These are phyloP conservation scores for Carpinus viminea DNA, from an alignment of 306 rosid species.

Conservation along the genomic window DNA sequence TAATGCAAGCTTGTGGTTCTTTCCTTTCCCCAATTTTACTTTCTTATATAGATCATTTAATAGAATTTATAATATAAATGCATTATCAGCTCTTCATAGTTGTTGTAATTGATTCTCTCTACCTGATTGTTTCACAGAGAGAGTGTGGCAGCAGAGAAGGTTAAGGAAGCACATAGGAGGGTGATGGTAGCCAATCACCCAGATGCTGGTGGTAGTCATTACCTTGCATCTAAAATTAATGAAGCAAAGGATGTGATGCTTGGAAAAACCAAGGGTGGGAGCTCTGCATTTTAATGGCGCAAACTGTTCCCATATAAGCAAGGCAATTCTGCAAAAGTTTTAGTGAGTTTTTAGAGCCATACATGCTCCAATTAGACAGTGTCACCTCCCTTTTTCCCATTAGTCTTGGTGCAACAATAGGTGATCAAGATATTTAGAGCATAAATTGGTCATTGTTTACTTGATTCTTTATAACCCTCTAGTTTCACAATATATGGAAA, in stretches of 20 bases:
- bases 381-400: background rate
- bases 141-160: slow-evolving; percentile 57
- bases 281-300: slow-evolving; percentile 69
- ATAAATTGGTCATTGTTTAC: no score
- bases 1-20: background rate
- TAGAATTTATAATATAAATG: background rate
- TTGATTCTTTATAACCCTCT: slow-evolving; percentile 1
- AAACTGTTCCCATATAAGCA: background rate
- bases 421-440: no score
- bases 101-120: background rate
- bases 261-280: slow-evolving; percentile 58
- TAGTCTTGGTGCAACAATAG: background rate
- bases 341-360: background rate
- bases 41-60: background rate
- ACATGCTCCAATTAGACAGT: background rate
- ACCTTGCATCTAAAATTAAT: slow-evolving; percentile 87
- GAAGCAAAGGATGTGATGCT: slow-evolving; percentile 83
- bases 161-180: slow-evolving; percentile 88
- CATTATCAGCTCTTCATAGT: background rate
- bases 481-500: background rate
- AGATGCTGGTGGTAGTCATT: slow-evolving; percentile 95
- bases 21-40: background rate
- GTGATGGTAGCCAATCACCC: slow-evolving; percentile 98
- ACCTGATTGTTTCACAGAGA: slow-evolving; percentile 45
- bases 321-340: background rate